Evolutionary conservation across 176 grass and related monocot species (phyloP).

Genomic region (Chrysopogon serrulatus): DNA sequence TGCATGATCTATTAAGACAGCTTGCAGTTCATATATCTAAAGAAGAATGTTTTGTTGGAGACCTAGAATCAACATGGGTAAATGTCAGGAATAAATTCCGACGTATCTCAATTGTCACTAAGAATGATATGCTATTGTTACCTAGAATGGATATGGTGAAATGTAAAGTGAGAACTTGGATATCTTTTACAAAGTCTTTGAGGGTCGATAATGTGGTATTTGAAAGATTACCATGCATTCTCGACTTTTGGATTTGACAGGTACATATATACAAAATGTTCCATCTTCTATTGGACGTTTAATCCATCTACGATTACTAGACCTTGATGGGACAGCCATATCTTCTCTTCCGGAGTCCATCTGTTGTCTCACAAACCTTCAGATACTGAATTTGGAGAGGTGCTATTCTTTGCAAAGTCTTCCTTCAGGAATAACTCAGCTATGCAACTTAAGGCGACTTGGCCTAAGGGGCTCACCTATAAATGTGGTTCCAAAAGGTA

Average conservation of each 20-base stretch:
- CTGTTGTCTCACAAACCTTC: slow-evolving; percentile 3
- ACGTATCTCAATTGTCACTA: background rate
- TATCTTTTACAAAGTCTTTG: background rate
- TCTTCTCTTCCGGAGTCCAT: background rate
- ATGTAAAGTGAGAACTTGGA: too few species aligned
- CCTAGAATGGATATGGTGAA: too few species aligned
- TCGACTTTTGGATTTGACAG: background rate
- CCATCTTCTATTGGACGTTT: background rate
- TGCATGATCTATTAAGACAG: slow-evolving; percentile 35
- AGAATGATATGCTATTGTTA: background rate
- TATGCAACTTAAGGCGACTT: slow-evolving; percentile 1
- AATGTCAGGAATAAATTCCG: background rate
- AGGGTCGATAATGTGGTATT: slow-evolving; percentile 18
- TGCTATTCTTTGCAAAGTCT: background rate
- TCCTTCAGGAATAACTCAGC: background rate
- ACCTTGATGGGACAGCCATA: background rate
- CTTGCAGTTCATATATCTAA: slow-evolving; percentile 20
- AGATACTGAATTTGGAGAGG: background rate
- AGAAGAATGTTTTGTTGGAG: slow-evolving; percentile 22
- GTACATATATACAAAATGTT: background rate
- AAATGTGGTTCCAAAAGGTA: slow-evolving; percentile 21
- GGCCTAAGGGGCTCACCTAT: background rate
- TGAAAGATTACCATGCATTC: background rate
- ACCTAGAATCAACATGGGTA: background rate
- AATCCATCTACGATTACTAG: background rate